These are phyloP conservation scores for Ophiorrhiza pumila DNA, from an alignment of 257 asterid genomes.

Conservation along the genomic window DNA sequence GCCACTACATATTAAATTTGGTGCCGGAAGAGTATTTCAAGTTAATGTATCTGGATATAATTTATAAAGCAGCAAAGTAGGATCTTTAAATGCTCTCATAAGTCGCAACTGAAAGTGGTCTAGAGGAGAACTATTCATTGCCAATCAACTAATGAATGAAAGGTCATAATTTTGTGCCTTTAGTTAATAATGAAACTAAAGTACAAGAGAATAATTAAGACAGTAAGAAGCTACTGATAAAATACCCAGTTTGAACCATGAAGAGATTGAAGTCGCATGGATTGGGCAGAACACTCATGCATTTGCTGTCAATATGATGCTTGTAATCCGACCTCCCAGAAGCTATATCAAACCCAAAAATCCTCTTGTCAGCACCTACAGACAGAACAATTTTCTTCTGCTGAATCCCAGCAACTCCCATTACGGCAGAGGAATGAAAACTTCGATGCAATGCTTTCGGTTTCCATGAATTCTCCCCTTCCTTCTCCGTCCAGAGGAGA, in stretches of 20 bases:
- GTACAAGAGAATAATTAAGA: background rate
- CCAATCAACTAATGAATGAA: background rate
- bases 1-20: background rate
- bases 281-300: slow-evolving; percentile 91
- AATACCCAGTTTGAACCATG: slow-evolving; percentile 90
- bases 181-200: background rate
- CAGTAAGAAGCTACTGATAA: background rate
- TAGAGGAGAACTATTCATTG: background rate
- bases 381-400: slow-evolving; percentile 71
- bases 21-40: background rate
- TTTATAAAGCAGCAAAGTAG: background rate
- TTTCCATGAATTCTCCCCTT: slow-evolving; percentile 62
- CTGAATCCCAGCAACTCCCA: slow-evolving; percentile 90
- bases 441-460: slow-evolving; percentile 52
- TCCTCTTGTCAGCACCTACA: slow-evolving; percentile 82
- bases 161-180: background rate
- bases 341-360: slow-evolving; percentile 55
- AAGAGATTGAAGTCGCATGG: slow-evolving; percentile 89
- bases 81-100: background rate
- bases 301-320: slow-evolving; percentile 78
- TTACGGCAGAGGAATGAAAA: slow-evolving; percentile 80
- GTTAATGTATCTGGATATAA: background rate
- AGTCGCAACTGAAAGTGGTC: background rate
- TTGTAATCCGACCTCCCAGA: slow-evolving; percentile 57
- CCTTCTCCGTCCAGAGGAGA: slow-evolving; percentile 69